phyloP scores from a whole-genome alignment of 2,329 filamentous ascomycete species.

The Stagonosporopsis cucurbitacearum region DNA sequence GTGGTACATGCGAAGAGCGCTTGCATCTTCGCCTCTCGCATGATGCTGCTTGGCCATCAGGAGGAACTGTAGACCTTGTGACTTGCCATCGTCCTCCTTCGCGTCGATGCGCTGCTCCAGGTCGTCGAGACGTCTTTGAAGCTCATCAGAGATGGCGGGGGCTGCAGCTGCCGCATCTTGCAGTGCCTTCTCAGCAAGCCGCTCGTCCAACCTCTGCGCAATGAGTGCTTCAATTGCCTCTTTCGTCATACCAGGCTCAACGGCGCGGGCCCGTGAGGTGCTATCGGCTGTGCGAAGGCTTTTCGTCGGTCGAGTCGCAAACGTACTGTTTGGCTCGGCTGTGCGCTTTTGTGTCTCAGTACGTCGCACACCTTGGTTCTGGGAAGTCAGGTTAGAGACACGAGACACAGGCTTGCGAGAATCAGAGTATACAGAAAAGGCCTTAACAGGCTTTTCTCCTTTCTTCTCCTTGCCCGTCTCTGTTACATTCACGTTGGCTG shows the following conservation, averaged over 20 bases:
- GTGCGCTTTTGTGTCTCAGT: slow-evolving; percentile 55
- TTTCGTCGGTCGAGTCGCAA: slow-evolving; percentile 51
- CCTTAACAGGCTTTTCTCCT: slow-evolving; percentile 75
- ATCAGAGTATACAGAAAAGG: slow-evolving; percentile 87
- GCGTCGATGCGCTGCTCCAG: slow-evolving; percentile 84
- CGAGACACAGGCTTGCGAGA: slow-evolving; percentile 39
- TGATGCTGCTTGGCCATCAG: slow-evolving; percentile 93
- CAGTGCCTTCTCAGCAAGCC: slow-evolving; percentile 75
- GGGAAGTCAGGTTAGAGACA: slow-evolving; percentile 37
- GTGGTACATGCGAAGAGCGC: slow-evolving; percentile 84
- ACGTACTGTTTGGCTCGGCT: slow-evolving; percentile 47
- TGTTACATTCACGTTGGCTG: slow-evolving; percentile 73
- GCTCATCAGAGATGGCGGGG: slow-evolving; percentile 71
- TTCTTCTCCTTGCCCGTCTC: slow-evolving; percentile 59
- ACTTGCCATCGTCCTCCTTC: slow-evolving; percentile 71
- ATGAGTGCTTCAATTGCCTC: slow-evolving; percentile 89
- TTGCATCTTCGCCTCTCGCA: slow-evolving; percentile 77
- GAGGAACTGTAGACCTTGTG: slow-evolving; percentile 83
- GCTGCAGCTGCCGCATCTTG: slow-evolving; percentile 60
- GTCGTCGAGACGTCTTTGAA: slow-evolving; percentile 81
- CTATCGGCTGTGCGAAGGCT: slow-evolving; percentile 45
- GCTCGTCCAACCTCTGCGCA: slow-evolving; percentile 88
- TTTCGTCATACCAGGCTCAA: slow-evolving; percentile 54
- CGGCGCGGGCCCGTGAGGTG: slow-evolving; percentile 36
- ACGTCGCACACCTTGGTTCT: slow-evolving; percentile 44